Evolutionary conservation across 202 grass and related monocot species (phyloP), one percentile per base, ranked within the genome.

Genomic region (Panicum virgatum): DNA sequence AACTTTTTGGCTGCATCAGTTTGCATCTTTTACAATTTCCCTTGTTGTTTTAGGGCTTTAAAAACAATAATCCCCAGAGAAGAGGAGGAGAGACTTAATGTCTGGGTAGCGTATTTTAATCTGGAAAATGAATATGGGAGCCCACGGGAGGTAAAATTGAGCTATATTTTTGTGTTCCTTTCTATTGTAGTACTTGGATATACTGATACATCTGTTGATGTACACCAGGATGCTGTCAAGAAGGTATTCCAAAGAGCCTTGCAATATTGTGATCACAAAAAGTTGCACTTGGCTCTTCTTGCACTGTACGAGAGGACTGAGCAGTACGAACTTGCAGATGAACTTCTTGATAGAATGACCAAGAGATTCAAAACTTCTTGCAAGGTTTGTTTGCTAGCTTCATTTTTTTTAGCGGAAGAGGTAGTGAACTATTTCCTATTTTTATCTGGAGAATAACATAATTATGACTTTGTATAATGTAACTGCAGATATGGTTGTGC

Each of bases 31-130:
- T 77, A 40, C 9, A 73, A 68, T 59, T 69, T n/a, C 69, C 61
- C 36, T 58, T 80, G 19, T 0, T 85, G 22, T 82, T 65, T 57
- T 89, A 98, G 96, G 90, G 92, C 96, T 71, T 80, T 98, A 78
- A 93, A 83, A 84, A 95, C 92, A 84, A 98, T 98, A 88, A 91
- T 81, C 52, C 72, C 92, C 30, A 73, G 84, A 85, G 96, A 98
- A 51, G 92, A 98, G 73, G 86, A 89, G 13, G 92, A 98, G 77
- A 98, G 94, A 72, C 86, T 95, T 36, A 98, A 95, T 90, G 86
- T 98, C 75, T 98, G 96, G 96, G 96, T 98, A 12, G 88, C 96
- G 77, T 98, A 93, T 77, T 95, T 93, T 44, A 98, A 98, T 90
- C 80, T 98, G 67, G 96, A 98, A 86, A 95, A 95, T 88, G 88